These are phyloP conservation scores for Tolypocladium pustulatum DNA, from an alignment of 2,329 filamentous ascomycete genomes.

Conservation along the genomic window DNA sequence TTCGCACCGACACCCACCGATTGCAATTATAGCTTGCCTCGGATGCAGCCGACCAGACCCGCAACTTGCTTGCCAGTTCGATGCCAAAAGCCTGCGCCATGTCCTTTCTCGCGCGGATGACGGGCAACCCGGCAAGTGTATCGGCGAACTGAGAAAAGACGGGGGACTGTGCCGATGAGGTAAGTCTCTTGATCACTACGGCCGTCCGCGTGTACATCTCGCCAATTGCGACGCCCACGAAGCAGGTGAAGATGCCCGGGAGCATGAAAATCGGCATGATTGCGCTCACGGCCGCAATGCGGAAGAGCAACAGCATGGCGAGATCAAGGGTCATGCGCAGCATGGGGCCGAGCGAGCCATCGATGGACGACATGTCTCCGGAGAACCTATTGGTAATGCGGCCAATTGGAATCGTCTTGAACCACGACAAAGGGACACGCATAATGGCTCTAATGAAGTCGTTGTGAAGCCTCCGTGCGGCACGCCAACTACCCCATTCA, in stretches of 20 bases:
- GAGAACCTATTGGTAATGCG: constrained; percentile 45
- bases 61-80: constrained; percentile 39
- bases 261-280: constrained; percentile 42
- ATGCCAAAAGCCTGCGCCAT: constrained; percentile 37
- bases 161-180: constrained; percentile 38
- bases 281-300: constrained; percentile 35
- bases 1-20: constrained; percentile 44
- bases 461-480: constrained; percentile 40
- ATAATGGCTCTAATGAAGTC: constrained; percentile 42
- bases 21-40: constrained; percentile 46
- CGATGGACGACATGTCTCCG: constrained; percentile 46
- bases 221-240: constrained; percentile 33
- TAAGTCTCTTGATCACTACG: constrained; percentile 33
- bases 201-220: constrained; percentile 41
- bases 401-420: constrained; percentile 40
- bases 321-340: constrained; percentile 32
- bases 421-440: constrained; percentile 45
- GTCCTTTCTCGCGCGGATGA: constrained; percentile 39
- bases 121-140: constrained; percentile 35
- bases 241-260: constrained; percentile 33
- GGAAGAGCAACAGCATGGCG: constrained; percentile 30
- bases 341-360: constrained; percentile 34
- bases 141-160: constrained; percentile 48
- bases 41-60: constrained; percentile 32
- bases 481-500: constrained; percentile 46